Evolutionary conservation across 441 rosid genomes (phyloP).

Genomic region (Gossypium lobatum): DNA sequence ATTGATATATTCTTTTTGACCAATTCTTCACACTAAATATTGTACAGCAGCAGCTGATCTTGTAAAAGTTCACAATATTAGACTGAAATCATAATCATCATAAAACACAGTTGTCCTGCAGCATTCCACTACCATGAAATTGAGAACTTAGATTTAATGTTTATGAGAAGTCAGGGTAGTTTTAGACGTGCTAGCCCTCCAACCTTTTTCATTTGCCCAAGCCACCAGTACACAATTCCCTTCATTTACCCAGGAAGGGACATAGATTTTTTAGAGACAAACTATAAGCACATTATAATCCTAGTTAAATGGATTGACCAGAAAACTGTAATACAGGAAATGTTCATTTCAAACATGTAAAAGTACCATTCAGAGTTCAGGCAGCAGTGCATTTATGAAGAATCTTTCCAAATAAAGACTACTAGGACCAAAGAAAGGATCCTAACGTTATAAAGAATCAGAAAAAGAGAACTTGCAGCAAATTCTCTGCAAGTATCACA

Average conservation of each 20-base stretch:
- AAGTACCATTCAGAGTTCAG: constrained; percentile 6
- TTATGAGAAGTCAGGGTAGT: background rate
- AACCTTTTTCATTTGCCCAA: background rate
- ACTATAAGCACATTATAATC: background rate
- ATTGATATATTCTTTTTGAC: background rate
- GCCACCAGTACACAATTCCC: background rate
- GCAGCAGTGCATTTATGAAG: background rate
- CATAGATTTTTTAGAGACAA: background rate
- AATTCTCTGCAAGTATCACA: background rate
- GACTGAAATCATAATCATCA: constrained; percentile 1
- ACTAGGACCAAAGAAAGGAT: constrained; percentile 8
- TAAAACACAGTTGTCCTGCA: background rate
- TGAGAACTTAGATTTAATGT: background rate
- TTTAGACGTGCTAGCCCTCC: background rate
- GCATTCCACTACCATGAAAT: constrained; percentile 8
- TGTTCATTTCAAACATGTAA: constrained; percentile 8
- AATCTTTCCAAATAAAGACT: background rate
- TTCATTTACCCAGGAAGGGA: background rate
- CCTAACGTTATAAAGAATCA: background rate
- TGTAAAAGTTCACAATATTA: background rate
- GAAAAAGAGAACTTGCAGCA: constrained; percentile 1
- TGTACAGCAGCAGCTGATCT: constrained; percentile 2
- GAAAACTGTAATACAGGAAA: background rate
- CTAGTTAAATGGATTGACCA: background rate
- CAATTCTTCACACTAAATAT: constrained; percentile 1